Evolutionary conservation across 352 stramenopile species (phyloP).

Genomic region (Blastocystis sp.): DNA sequence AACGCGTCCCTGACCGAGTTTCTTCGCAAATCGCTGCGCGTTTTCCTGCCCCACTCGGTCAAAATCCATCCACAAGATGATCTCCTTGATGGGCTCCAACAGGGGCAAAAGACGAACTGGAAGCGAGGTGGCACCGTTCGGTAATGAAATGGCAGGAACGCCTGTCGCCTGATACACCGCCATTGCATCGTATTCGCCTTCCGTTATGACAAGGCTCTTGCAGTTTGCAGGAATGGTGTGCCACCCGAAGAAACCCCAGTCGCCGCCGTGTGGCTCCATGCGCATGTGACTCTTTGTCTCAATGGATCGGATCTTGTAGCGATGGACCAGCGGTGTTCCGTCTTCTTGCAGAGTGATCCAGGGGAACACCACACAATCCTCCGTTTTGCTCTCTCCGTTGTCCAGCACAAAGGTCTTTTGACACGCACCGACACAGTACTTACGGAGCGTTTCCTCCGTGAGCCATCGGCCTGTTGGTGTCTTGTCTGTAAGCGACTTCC

Average conservation of each 20-base stretch:
- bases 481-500: slow-evolving; percentile 4
- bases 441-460: slow-evolving; percentile 68
- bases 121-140: slow-evolving; percentile 88
- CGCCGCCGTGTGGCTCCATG: slow-evolving; percentile 77
- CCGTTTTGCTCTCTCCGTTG: slow-evolving; percentile 62
- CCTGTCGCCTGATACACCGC: slow-evolving; percentile 87
- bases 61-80: slow-evolving; percentile 98
- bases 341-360: slow-evolving; percentile 68
- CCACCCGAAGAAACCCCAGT: slow-evolving; percentile 95
- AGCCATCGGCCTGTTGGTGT: slow-evolving; percentile 63
- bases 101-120: slow-evolving; percentile 82
- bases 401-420: slow-evolving; percentile 72
- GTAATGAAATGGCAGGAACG: slow-evolving; percentile 79
- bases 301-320: slow-evolving; percentile 72
- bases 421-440: slow-evolving; percentile 77
- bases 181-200: slow-evolving; percentile 91
- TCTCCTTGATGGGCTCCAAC: slow-evolving; percentile 86
- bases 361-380: slow-evolving; percentile 82
- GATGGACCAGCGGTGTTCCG: slow-evolving; percentile 33
- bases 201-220: slow-evolving; percentile 84
- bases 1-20: slow-evolving; percentile 75
- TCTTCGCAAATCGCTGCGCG: slow-evolving; percentile 86
- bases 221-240: slow-evolving; percentile 80
- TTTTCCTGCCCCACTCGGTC: slow-evolving; percentile 80
- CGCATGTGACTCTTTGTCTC: slow-evolving; percentile 75